Base-by-base conservation (phyloP, 1,284 basidiomycete genomes). In the Malassezia furfur region DNA sequence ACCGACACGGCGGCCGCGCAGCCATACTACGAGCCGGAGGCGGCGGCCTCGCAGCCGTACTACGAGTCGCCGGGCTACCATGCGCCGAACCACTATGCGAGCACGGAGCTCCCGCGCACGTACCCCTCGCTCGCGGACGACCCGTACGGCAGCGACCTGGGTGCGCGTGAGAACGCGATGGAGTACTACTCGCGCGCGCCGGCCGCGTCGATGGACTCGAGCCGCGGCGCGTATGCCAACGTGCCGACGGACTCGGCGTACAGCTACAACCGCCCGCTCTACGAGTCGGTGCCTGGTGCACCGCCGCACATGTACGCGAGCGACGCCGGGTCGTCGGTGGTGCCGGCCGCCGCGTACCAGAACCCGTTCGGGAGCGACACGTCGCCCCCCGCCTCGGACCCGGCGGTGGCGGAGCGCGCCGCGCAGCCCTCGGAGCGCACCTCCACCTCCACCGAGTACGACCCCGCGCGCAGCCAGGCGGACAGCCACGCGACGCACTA, bases 41-140 rank as follows among this genome's bases (percentile, higher is more conserved):
- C 12, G 4, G 21, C 36, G 14, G 52, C 4, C 15, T 30, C 39
- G 5, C 38, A 44, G 28, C 46, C 46, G 10, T 54, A 41, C 28
- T 55, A 55, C 34, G 34, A 49, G 14, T 40, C 52, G 30, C 36
- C 52, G 21, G 53, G 53, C 25, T 55, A 37, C 41, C 53, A 55
- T 34, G 47, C 48, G 31, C 53, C 53, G 3, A 32, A 32, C 32
- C 53, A 55, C 39, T 45, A 45, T 31, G 43, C 43, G 14, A 45
- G 11, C 21, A 45, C 43, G 17, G 43, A 45, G n/a, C 32, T 45
- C 4, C 43, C 43, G 17, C 43, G 43, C 9, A n/a, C 25, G 9
- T 45, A 28, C 32, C 28, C 43, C 19, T 28, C 43, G 43, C 10
- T 31, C 2, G 43, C 43, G 17, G 43, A 45, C 32, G 45, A 47